phyloP scores from a whole-genome alignment of 257 asterid genomes.

The Solanum rostratum region DNA sequence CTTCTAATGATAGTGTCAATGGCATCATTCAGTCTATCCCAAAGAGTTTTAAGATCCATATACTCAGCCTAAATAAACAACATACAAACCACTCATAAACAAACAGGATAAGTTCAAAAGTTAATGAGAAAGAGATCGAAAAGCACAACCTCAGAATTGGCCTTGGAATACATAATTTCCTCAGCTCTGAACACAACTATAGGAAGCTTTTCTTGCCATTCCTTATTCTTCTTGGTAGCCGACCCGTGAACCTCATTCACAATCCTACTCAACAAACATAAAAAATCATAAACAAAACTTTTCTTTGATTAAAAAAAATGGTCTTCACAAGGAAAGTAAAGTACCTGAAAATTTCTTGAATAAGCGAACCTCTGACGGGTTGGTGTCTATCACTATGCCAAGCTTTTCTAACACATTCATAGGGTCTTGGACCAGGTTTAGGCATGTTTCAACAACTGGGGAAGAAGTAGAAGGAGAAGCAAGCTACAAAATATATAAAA shows the following conservation, averaged over 20 bases:
- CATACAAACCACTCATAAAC: background rate
- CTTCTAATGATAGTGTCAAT: constrained; percentile 65
- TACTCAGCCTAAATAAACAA: constrained; percentile 65
- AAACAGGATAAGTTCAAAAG: background rate
- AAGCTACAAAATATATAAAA: no score
- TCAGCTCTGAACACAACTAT: constrained; percentile 85
- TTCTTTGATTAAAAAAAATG: background rate
- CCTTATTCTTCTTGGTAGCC: constrained; percentile 70
- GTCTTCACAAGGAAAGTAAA: background rate
- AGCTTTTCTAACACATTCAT: constrained; percentile 92
- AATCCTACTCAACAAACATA: constrained; percentile 11
- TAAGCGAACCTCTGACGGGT: constrained; percentile 84
- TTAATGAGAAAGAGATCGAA: background rate
- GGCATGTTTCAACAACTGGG: constrained; percentile 49
- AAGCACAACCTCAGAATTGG: constrained; percentile 66
- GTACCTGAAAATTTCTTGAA: constrained; percentile 91
- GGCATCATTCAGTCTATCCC: constrained; percentile 81
- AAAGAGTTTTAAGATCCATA: constrained; percentile 60
- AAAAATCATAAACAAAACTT: background rate
- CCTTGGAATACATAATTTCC: constrained; percentile 89
- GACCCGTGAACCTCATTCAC: constrained; percentile 65
- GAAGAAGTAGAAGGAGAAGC: background rate
- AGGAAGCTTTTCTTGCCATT: constrained; percentile 94
- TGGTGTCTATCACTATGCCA: constrained; percentile 94
- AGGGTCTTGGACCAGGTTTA: constrained; percentile 87